Base-by-base conservation (phyloP, 148 eudicot species). In the Agrostemma githago region DNA sequence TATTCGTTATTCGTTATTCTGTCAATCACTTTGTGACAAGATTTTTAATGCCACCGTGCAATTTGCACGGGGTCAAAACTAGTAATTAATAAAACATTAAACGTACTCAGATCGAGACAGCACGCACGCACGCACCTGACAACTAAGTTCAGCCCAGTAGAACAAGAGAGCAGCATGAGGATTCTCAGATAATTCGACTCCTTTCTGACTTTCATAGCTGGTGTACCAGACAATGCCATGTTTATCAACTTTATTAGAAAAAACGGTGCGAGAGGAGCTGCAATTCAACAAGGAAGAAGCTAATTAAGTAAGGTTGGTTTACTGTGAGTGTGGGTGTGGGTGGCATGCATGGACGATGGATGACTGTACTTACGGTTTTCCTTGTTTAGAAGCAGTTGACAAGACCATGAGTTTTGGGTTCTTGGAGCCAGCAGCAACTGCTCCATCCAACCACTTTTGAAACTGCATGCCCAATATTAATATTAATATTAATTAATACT, bases 191-290 rank as follows among this genome's bases (percentile, higher is more conserved):
- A 96, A 48, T 70, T 90, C 86, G 62, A 66, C 58, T 70, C 87
- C 96, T 82, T 96, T 96, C 73, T 66, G 89, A 82, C 99, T 92
- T 75, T 71, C 97, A 79, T 92, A 92, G 74, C 90, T 92, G 56
- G 99, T 96, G 79, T 74, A 92, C 99, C 99, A 96, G 74, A 96
- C 92, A 86, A 96, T 90, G 53, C 99, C 99, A 82, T 85, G 82
- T 77, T 77, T 73, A 75, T 92, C 97, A 79, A 92, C 71, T 73
- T 96, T 91, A 82, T 96, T 92, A 58, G 92, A 84, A 78, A 96
- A 79, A 53, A 92, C 99, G 81, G 92, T 90, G 74, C 99, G 82
- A 8, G 97, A 92, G 46, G 99, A 92, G 58, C 99, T 96, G 94
- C 76, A 77, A 26, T 26, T 26, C 34, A 26, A 26, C 34, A 26